Percentiles rank a stretch among this genome's conserved stretches.
phyloP scores from a whole-genome alignment of 768 basidiomycete genomes.

The Calocybe gangraenosa region DNA sequence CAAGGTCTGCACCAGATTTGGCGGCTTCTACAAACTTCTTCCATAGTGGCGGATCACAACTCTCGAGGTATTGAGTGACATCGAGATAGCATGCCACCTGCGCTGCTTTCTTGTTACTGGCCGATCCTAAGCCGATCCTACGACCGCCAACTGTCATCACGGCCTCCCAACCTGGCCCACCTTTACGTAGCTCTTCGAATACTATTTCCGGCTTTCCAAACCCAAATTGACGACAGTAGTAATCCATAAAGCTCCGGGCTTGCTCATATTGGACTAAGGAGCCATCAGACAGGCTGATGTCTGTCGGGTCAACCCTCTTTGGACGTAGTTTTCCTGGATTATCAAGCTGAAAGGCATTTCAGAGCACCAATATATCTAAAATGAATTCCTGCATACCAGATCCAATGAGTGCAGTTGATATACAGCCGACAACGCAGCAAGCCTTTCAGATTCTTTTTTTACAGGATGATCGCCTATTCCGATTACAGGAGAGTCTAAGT shows the following conservation, averaged over 20 bases:
- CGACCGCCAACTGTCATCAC: constrained; percentile 72
- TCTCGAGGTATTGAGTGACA: constrained; percentile 81
- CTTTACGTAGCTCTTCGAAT: constrained; percentile 32
- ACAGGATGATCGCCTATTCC: constrained; percentile 59
- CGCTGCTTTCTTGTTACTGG: constrained; percentile 66
- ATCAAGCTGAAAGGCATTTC: constrained; percentile 29
- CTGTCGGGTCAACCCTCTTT: constrained; percentile 16
- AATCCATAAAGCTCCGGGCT: constrained; percentile 91
- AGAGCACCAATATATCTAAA: neutral
- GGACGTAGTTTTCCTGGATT: constrained; percentile 28
- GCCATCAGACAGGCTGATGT: constrained; percentile 54
- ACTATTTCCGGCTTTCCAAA: constrained; percentile 73
- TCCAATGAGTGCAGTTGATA: constrained; percentile 63
- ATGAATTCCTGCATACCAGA: constrained; percentile 66
- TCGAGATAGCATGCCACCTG: constrained; percentile 78
- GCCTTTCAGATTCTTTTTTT: constrained; percentile 63
- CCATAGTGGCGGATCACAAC: constrained; percentile 83
- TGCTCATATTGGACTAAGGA: constrained; percentile 61
- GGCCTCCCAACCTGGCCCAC: constrained; percentile 58
- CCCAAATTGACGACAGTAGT: constrained; percentile 78
- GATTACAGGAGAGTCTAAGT: constrained; percentile 37
- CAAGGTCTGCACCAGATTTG: constrained; percentile 64
- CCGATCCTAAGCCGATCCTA: constrained; percentile 78
- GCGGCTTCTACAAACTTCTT: constrained; percentile 56
- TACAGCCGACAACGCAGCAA: constrained; percentile 73